phyloP scores from a whole-genome alignment of 2,329 filamentous ascomycete genomes.

The Epichloe uncinata region DNA sequence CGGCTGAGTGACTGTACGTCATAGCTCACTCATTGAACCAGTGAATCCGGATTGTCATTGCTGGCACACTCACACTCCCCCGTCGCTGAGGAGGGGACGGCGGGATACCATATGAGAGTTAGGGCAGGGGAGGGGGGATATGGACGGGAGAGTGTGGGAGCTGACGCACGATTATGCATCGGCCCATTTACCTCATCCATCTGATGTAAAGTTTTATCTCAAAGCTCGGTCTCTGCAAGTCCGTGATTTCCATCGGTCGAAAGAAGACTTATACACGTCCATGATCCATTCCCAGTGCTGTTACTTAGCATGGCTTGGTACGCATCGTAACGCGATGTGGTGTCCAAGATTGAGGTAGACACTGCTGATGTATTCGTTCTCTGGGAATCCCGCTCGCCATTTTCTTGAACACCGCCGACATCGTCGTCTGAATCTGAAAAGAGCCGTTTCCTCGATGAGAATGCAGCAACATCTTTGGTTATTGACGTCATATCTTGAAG shows the following conservation, averaged over 20 bases:
- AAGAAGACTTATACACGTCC: conserved; percentile 20
- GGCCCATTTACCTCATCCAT: not conserved
- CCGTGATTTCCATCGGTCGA: conserved; percentile 23
- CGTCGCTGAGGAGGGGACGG: not conserved
- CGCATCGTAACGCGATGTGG: conserved; percentile 17
- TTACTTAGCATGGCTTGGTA: conserved; percentile 21
- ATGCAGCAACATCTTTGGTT: not conserved
- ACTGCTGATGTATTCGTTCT: not conserved
- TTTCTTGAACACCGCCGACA: not conserved
- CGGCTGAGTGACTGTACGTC: not conserved
- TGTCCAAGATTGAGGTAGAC: conserved; percentile 8
- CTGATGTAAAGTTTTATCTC: not conserved
- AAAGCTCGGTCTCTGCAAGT: conserved; percentile 20
- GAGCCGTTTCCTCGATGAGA: not conserved
- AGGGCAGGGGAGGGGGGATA: not conserved
- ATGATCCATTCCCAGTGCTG: conserved; percentile 12
- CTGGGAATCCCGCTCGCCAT: conserved; percentile 1
- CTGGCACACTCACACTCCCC: not conserved
- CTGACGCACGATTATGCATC: not conserved
- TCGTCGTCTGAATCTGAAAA: not conserved
- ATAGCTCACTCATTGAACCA: not conserved
- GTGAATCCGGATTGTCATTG: too few species aligned
- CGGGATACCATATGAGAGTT: not conserved
- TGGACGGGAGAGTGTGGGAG: too few species aligned
- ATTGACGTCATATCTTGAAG: not conserved